Evolutionary conservation across 176 grass and related monocot species (phyloP).

Genomic region (Calamus simplicifolius): DNA sequence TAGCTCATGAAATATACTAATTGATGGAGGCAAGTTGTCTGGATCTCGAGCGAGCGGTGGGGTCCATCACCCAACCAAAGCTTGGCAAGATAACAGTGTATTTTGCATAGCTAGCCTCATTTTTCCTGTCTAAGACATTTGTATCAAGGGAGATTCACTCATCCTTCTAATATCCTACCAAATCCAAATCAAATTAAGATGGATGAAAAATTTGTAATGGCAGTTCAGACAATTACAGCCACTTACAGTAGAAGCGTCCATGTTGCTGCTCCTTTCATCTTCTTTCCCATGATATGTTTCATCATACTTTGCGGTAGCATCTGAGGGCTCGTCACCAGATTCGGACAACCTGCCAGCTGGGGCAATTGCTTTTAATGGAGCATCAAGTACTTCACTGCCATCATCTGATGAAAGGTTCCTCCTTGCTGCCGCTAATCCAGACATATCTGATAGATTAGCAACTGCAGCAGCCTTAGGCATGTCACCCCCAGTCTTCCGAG

Average conservation of each 20-base stretch:
- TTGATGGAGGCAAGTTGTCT: no score
- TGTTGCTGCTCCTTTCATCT: constrained; percentile 26
- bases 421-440: constrained; percentile 28
- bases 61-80: no score
- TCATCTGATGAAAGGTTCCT: constrained; percentile 25
- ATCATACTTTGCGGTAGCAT: constrained; percentile 48
- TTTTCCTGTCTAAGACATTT: no score
- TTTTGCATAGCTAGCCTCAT: no score
- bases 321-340: constrained; percentile 53
- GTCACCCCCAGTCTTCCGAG: constrained; percentile 31
- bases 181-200: no score
- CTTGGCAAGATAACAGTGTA: no score
- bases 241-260: constrained; percentile 63
- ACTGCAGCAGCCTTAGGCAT: constrained; percentile 26
- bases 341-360: constrained; percentile 53
- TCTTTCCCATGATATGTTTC: constrained; percentile 48
- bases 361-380: constrained; percentile 38
- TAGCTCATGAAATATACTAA: no score
- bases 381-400: constrained; percentile 10
- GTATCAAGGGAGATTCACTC: no score
- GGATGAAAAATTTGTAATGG: no score
- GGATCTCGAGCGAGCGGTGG: no score
- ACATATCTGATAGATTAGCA: constrained; percentile 13
- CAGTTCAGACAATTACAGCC: no score
- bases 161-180: no score